Evolutionary conservation across 2,329 filamentous ascomycete genomes (phyloP).

Genomic region (Rhinocladiella mackenziei): DNA sequence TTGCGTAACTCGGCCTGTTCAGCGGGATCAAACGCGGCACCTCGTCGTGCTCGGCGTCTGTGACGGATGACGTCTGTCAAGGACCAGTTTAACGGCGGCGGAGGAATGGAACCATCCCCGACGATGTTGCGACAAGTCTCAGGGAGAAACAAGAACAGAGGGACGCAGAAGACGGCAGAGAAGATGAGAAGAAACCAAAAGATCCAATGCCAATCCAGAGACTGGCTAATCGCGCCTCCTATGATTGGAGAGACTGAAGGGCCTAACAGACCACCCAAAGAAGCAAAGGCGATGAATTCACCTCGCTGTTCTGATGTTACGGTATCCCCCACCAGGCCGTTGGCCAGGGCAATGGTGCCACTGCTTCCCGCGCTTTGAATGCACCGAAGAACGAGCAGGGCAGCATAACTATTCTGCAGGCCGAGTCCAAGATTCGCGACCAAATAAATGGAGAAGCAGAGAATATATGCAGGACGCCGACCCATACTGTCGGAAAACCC

Average conservation of each 20-base stretch:
- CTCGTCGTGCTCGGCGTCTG: constrained; percentile 4
- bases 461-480: constrained; percentile 33
- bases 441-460: constrained; percentile 41
- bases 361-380: constrained; percentile 45
- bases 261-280: constrained; percentile 35
- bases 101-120: constrained; percentile 32
- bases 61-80: constrained; percentile 23
- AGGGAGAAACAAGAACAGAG: constrained; percentile 33
- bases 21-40: neutral
- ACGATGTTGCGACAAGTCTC: constrained; percentile 40
- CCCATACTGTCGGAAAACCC: constrained; percentile 34
- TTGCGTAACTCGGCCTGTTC: constrained; percentile 6
- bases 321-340: constrained; percentile 42
- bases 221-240: constrained; percentile 47
- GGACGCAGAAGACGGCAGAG: constrained; percentile 33
- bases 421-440: constrained; percentile 41
- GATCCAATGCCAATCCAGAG: constrained; percentile 49
- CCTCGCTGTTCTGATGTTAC: constrained; percentile 41
- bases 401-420: constrained; percentile 38
- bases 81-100: constrained; percentile 33
- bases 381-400: constrained; percentile 39
- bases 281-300: constrained; percentile 40
- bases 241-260: constrained; percentile 41
- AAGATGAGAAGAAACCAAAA: constrained; percentile 55
- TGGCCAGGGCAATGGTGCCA: constrained; percentile 40